These are phyloP conservation scores for Nicotiana otophora DNA, from an alignment of 257 asterid genomes.

Conservation along the genomic window DNA sequence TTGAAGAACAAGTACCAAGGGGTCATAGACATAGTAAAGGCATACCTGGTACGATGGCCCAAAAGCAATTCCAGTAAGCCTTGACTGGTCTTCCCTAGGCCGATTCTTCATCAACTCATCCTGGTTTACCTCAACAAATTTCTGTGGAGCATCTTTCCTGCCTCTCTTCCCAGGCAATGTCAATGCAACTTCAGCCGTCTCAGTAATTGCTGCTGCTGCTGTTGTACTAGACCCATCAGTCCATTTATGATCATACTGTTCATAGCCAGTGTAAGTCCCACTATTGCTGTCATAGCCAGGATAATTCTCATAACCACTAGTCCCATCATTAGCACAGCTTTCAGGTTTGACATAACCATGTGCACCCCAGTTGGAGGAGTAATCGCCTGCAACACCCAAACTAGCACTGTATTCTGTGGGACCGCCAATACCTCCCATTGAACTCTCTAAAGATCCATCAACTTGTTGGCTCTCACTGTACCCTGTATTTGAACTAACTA, in stretches of 20 bases:
- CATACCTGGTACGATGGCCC: conserved; percentile 88
- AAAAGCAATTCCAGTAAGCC: conserved; percentile 83
- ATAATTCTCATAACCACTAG: conserved; percentile 29
- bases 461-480: conserved; percentile 17
- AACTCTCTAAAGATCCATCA: conserved; percentile 19
- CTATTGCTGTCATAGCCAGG: conserved; percentile 22
- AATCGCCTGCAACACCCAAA: conserved; percentile 18
- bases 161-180: conserved; percentile 59
- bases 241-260: conserved; percentile 42
- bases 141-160: conserved; percentile 49
- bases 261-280: conserved; percentile 31
- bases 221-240: conserved; percentile 24
- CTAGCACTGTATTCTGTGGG: conserved; percentile 10
- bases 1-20: not conserved
- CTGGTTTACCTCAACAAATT: conserved; percentile 83
- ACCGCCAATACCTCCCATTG: conserved; percentile 10
- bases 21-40: not conserved
- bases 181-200: conserved; percentile 35
- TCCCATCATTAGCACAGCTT: conserved; percentile 26
- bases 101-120: conserved; percentile 91
- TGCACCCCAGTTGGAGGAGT: conserved; percentile 29
- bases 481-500: conserved; percentile 19
- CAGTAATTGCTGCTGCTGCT: conserved; percentile 36
- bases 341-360: conserved; percentile 29
- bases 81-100: conserved; percentile 86